These are phyloP conservation scores for Maudiozyma saulgeensis DNA, from an alignment of 805 yeast species.

Conservation along the genomic window DNA sequence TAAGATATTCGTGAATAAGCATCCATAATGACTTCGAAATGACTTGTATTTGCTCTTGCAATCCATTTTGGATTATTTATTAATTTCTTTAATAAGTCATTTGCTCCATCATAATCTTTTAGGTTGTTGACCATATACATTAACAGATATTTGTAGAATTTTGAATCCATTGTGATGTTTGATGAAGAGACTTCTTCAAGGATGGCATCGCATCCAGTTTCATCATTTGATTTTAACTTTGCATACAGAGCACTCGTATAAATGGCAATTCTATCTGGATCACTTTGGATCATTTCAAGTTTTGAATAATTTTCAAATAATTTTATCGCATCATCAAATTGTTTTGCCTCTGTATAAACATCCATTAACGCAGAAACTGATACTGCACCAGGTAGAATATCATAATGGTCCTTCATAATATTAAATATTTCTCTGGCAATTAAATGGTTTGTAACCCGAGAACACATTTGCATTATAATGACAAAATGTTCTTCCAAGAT, in stretches of 20 bases:
- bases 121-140: slow-evolving; percentile 10
- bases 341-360: slow-evolving; percentile 18
- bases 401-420: slow-evolving; percentile 23
- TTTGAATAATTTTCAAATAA: slow-evolving; percentile 15
- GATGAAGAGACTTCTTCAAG: slow-evolving; percentile 8
- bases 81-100: slow-evolving; percentile 13
- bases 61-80: slow-evolving; percentile 7
- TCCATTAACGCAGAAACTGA: slow-evolving; percentile 22
- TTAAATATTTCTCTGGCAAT: slow-evolving; percentile 26
- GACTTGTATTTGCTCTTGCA: slow-evolving; percentile 12
- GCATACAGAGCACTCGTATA: slow-evolving; percentile 21
- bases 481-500: slow-evolving; percentile 22
- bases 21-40: slow-evolving; percentile 27
- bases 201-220: slow-evolving; percentile 12
- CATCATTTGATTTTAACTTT: slow-evolving; percentile 10
- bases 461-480: slow-evolving; percentile 20
- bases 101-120: slow-evolving; percentile 17
- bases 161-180: slow-evolving; percentile 11
- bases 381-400: slow-evolving; percentile 20
- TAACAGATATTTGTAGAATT: slow-evolving; percentile 19
- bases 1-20: slow-evolving; percentile 21
- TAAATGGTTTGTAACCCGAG: slow-evolving; percentile 17
- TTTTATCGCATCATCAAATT: slow-evolving; percentile 14
- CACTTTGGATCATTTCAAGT: background rate
- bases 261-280: slow-evolving; percentile 7